Percentiles rank a stretch among this genome's conserved stretches.
Conservation (phyloP, 495 filamentous ascomycete species). For the Xylaria scruposa region DNA sequence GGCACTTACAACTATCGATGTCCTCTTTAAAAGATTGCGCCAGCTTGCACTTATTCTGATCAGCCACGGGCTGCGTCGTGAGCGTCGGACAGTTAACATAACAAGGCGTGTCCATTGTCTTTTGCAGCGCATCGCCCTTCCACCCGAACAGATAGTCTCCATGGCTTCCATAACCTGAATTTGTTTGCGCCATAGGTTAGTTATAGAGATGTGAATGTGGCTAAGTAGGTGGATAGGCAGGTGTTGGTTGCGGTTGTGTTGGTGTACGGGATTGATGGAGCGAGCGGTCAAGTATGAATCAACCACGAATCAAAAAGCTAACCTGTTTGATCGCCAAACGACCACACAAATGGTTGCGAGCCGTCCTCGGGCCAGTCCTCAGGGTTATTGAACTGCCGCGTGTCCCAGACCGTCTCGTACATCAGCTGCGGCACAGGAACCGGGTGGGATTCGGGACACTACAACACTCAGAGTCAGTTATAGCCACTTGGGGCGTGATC, state of each 20-base stretch:
- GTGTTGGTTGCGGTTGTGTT: too few relatives aligned
- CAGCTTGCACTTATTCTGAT: constrained; percentile 42
- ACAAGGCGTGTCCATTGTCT: constrained; percentile 41
- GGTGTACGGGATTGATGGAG: too few relatives aligned
- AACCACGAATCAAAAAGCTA: too few relatives aligned
- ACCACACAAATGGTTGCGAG: constrained; percentile 51
- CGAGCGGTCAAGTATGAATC: too few relatives aligned
- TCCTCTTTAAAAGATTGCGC: constrained; percentile 36
- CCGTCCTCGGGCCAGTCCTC: constrained; percentile 52
- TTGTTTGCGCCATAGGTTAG: too few relatives aligned
- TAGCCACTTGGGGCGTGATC: too few relatives aligned
- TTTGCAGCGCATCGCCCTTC: constrained; percentile 41
- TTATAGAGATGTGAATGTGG: too few relatives aligned
- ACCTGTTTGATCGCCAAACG: constrained; percentile 40
- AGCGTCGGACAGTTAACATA: constrained; percentile 42
- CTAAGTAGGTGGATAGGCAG: too few relatives aligned
- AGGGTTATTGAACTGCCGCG: constrained; percentile 47
- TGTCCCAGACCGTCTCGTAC: constrained; percentile 44
- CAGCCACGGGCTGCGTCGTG: constrained; percentile 39
- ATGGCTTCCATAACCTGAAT: constrained; percentile 36
- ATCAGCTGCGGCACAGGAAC: constrained; percentile 44
- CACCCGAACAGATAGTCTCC: constrained; percentile 45
- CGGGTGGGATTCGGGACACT: constrained; percentile 38
- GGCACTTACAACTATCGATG: constrained; percentile 40
- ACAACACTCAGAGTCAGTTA: too few relatives aligned